These are phyloP conservation scores for Capronia epimyces DNA, from an alignment of 2,329 filamentous ascomycete genomes.

Conservation along the genomic window DNA sequence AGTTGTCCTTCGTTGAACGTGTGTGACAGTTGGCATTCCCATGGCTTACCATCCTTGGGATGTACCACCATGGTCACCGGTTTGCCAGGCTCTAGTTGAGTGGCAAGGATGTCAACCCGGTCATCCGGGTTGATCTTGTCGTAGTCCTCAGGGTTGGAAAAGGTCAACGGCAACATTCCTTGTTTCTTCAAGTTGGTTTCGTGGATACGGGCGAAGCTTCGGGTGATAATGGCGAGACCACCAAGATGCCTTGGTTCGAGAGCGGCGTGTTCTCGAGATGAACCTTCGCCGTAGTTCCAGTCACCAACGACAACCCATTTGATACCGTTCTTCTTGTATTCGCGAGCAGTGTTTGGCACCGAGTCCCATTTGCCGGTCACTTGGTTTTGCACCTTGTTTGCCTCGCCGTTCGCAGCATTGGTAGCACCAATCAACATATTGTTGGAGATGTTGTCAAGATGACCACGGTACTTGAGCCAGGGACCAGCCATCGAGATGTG, in stretches of 20 bases:
- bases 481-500: slow-evolving; percentile 97
- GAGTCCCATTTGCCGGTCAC: slow-evolving; percentile 77
- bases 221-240: slow-evolving; percentile 92
- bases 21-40: slow-evolving; percentile 79
- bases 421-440: slow-evolving; percentile 98
- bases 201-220: slow-evolving; percentile 97
- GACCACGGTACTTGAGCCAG: slow-evolving; percentile 98
- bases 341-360: slow-evolving; percentile 88
- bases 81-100: slow-evolving; percentile 85
- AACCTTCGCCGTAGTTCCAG: slow-evolving; percentile 99
- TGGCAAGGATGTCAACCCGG: slow-evolving; percentile 84
- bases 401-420: slow-evolving; percentile 92
- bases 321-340: slow-evolving; percentile 97
- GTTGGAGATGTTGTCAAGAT: slow-evolving; percentile 99
- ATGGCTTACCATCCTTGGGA: slow-evolving; percentile 76
- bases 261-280: slow-evolving; percentile 95
- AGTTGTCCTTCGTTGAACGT: slow-evolving; percentile 98
- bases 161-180: slow-evolving; percentile 98
- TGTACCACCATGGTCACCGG: slow-evolving; percentile 87
- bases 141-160: slow-evolving; percentile 90
- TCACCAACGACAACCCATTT: slow-evolving; percentile 97
- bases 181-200: slow-evolving; percentile 99
- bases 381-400: slow-evolving; percentile 94
- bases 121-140: slow-evolving; percentile 93
- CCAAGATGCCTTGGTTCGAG: slow-evolving; percentile 96